A percentile compares a stretch with the other conserved stretches of the same genome.
These are phyloP conservation scores for Ceratobasidium papillatum DNA, from an alignment of 1,284 basidiomycete species.

Conservation along the genomic window DNA sequence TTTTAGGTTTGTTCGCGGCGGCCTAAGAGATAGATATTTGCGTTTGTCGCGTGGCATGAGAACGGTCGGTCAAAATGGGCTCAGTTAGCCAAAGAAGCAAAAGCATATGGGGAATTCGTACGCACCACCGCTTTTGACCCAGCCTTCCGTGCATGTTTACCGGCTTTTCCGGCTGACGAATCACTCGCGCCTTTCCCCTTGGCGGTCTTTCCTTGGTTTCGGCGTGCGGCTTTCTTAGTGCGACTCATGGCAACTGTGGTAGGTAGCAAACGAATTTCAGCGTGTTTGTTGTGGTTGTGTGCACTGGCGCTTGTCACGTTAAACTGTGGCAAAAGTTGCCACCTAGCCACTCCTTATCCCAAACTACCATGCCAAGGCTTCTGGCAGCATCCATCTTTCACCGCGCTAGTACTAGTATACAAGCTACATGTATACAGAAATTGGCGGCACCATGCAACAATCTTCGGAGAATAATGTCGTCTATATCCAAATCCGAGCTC, in stretches of 20 bases:
- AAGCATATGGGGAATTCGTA: background rate
- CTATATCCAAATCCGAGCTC: background rate
- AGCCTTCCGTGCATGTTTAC: background rate
- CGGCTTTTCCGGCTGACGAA: background rate
- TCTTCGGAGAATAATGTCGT: background rate
- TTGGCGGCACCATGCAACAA: no score
- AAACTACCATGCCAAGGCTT: no score
- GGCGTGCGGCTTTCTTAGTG: background rate
- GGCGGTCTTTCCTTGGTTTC: background rate
- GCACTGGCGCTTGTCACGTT: background rate
- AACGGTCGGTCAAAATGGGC: no score
- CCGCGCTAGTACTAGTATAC: no score
- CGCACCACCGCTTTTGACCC: background rate
- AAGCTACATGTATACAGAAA: no score
- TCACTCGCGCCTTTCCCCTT: background rate
- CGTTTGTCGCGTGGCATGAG: no score
- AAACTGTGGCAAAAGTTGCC: no score
- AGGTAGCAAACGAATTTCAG: background rate
- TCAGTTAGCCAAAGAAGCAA: no score
- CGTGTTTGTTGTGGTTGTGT: background rate
- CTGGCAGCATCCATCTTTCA: no score
- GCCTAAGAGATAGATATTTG: no score
- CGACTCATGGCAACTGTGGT: background rate
- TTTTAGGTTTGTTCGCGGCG: no score
- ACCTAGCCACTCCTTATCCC: no score